A percentile compares a stretch with the other conserved stretches of the same genome.
phyloP scores from a whole-genome alignment of 2,329 filamentous ascomycete species.

The Thielaviopsis euricoi region DNA sequence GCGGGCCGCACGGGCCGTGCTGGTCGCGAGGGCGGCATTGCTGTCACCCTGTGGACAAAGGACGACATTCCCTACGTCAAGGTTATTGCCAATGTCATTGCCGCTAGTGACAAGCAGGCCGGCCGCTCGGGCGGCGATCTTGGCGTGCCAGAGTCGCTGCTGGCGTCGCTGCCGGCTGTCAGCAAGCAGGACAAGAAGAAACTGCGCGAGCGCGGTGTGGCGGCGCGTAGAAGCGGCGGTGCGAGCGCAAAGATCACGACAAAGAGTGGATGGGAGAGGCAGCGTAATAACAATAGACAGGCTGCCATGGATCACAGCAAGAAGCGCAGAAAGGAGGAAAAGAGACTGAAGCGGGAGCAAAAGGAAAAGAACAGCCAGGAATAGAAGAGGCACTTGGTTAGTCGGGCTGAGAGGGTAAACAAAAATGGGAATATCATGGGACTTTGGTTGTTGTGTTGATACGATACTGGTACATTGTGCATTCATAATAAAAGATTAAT shows the following conservation, averaged over 20 bases:
- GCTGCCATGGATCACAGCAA: constrained; percentile 48
- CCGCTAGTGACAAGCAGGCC: constrained; percentile 59
- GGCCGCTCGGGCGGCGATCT: constrained; percentile 35
- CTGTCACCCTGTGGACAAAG: constrained; percentile 88
- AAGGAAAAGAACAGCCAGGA: constrained; percentile 19
- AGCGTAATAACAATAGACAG: constrained; percentile 47
- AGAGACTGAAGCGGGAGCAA: constrained; percentile 13
- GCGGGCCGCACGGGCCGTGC: constrained; percentile 83
- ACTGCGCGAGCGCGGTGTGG: constrained; percentile 67
- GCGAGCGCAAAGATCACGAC: constrained; percentile 57
- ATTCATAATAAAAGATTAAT: background rate
- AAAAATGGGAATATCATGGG: too few relatives aligned
- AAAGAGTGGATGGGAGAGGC: constrained; percentile 60
- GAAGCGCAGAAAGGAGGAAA: constrained; percentile 28
- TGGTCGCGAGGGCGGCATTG: constrained; percentile 71
- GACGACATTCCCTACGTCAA: constrained; percentile 84
- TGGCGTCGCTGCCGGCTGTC: constrained; percentile 71
- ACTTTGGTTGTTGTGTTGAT: too few relatives aligned
- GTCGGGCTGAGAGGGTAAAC: background rate
- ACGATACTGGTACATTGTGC: background rate
- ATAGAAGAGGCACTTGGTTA: constrained; percentile 31
- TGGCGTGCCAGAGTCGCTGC: constrained; percentile 65
- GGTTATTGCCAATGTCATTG: constrained; percentile 84
- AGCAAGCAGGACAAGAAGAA: constrained; percentile 71
- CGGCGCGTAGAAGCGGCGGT: constrained; percentile 38